phyloP scores from a whole-genome alignment of 768 basidiomycete species.

The Naganishia onofrii region DNA sequence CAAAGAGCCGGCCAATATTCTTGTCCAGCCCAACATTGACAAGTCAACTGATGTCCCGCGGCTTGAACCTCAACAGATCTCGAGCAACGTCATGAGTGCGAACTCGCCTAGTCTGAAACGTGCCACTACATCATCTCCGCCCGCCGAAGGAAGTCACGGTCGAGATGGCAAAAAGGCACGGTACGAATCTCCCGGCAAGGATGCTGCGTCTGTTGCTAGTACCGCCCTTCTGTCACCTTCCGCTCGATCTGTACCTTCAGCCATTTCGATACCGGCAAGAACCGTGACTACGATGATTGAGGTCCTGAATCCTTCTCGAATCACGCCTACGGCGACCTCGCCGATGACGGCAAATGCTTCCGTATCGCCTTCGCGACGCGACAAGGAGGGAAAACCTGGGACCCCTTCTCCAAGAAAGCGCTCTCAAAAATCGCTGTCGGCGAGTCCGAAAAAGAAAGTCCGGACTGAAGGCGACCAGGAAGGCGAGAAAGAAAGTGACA shows the following conservation, averaged over 20 bases:
- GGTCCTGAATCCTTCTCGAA: constrained; percentile 24
- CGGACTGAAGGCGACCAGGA: neutral
- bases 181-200: constrained; percentile 11
- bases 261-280: constrained; percentile 3
- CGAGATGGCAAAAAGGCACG: constrained; percentile 22
- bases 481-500: neutral
- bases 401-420: neutral
- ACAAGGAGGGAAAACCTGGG: neutral
- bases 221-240: neutral
- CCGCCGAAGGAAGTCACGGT: neutral
- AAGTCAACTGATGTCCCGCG: constrained; percentile 16
- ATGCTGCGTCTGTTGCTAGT: neutral
- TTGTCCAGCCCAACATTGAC: neutral
- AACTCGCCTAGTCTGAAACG: constrained; percentile 11
- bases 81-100: constrained; percentile 4
- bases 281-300: constrained; percentile 28
- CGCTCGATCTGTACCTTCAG: neutral
- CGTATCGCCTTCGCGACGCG: neutral
- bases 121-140: neutral
- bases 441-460: constrained; percentile 1
- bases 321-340: neutral
- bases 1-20: constrained; percentile 14
- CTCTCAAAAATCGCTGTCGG: neutral
- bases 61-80: constrained; percentile 28
- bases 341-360: neutral